These are phyloP conservation scores for Rhodosporidiobolus odoratus DNA, from an alignment of 768 basidiomycete genomes.

Conservation along the genomic window DNA sequence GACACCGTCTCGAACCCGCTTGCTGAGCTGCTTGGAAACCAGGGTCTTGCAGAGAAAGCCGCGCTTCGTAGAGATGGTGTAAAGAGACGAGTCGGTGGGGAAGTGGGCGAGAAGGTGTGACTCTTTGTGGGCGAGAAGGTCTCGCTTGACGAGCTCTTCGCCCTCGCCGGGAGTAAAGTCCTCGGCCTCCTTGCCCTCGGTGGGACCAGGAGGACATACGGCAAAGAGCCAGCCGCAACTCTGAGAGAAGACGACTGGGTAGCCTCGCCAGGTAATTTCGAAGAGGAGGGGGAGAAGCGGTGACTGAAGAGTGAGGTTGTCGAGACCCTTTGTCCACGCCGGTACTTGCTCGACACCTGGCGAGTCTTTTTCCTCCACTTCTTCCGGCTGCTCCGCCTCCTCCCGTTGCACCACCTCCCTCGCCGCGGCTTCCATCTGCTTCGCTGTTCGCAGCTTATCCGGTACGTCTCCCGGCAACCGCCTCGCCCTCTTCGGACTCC, in stretches of 20 bases:
- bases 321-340: slow-evolving; percentile 8
- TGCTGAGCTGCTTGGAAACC: slow-evolving; percentile 6
- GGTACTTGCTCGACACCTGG: not conserved
- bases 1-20: slow-evolving; percentile 6
- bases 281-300: slow-evolving; percentile 56
- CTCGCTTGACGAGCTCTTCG: slow-evolving; percentile 1
- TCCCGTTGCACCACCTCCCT: not conserved
- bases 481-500: slow-evolving; percentile 67
- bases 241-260: slow-evolving; percentile 44
- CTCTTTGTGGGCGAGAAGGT: slow-evolving; percentile 9
- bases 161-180: not conserved
- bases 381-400: slow-evolving; percentile 15
- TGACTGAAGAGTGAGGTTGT: slow-evolving; percentile 21
- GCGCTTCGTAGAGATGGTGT: not conserved
- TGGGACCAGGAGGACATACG: slow-evolving; percentile 16
- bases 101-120: not conserved
- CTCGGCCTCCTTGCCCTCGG: not conserved
- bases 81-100: slow-evolving; percentile 8
- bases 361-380: not conserved
- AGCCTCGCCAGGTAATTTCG: slow-evolving; percentile 47
- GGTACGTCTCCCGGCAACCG: slow-evolving; percentile 19
- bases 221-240: slow-evolving; percentile 47
- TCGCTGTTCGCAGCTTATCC: slow-evolving; percentile 26
- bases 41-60: not conserved
- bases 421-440: slow-evolving; percentile 5